Evolutionary conservation across 2,329 filamentous ascomycete species (phyloP).

Genomic region (Scytalidium lignicola): DNA sequence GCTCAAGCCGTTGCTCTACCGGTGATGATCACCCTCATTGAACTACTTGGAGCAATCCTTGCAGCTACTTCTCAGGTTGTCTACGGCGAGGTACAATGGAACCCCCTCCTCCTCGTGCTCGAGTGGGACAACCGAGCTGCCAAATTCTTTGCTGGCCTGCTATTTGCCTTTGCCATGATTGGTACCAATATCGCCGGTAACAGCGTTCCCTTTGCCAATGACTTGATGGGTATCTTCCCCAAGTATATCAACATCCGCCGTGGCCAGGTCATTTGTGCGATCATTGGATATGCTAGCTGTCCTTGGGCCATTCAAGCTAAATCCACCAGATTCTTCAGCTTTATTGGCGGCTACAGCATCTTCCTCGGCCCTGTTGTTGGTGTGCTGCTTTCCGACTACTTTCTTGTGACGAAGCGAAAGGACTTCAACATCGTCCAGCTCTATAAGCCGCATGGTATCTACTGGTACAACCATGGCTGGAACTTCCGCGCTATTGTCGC

Average conservation of each 20-base stretch:
- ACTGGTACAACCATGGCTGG: constrained; percentile 15
- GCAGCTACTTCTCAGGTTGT: constrained; percentile 47
- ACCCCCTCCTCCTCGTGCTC: constrained; percentile 37
- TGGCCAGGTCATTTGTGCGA: constrained; percentile 41
- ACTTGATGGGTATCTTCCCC: constrained; percentile 45
- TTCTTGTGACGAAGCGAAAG: constrained; percentile 24
- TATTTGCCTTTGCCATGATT: constrained; percentile 36
- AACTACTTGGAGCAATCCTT: constrained; percentile 38
- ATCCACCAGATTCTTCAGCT: constrained; percentile 11
- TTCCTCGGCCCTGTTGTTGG: constrained; percentile 33
- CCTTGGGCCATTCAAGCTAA: constrained; percentile 44
- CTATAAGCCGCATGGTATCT: constrained; percentile 21
- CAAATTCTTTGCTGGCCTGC: constrained; percentile 40
- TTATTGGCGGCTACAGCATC: constrained; percentile 9
- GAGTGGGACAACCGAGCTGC: constrained; percentile 40
- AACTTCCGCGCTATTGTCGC: constrained; percentile 16
- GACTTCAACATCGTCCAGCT: constrained; percentile 27
- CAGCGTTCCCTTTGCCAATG: constrained; percentile 45
- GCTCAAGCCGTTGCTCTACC: constrained; percentile 29
- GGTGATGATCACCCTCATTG: constrained; percentile 24
- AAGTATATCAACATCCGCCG: constrained; percentile 51
- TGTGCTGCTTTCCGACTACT: constrained; percentile 31
- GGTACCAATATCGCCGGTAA: constrained; percentile 48
- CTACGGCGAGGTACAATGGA: constrained; percentile 43
- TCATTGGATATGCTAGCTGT: constrained; percentile 37